Evolutionary conservation across 441 rosid species (phyloP).

Genomic region (Erysimum pusillum): DNA sequence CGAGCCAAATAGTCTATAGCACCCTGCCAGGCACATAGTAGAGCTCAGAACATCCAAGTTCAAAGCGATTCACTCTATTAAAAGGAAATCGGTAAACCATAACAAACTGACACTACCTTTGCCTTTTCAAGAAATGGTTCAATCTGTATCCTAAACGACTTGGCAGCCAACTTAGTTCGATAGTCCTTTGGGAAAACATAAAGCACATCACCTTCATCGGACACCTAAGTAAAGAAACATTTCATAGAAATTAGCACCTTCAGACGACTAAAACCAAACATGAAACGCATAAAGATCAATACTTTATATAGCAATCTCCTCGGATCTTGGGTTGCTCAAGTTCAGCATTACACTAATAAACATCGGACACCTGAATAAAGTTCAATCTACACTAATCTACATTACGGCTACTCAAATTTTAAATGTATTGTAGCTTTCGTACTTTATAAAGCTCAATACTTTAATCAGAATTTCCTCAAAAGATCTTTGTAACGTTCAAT

Average conservation of each 20-base stretch:
- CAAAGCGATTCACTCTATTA: background rate
- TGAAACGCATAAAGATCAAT: background rate
- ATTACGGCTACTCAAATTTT: background rate
- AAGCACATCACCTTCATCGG: conserved; percentile 96
- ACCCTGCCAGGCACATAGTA: conserved; percentile 59
- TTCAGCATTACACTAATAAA: too few relatives aligned
- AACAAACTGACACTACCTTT: conserved; percentile 61
- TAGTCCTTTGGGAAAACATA: conserved; percentile 86
- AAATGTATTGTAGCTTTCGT: background rate
- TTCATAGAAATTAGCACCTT: conserved; percentile 56
- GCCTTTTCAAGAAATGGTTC: conserved; percentile 87
- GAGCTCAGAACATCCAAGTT: conserved; percentile 28
- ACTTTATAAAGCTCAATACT: background rate
- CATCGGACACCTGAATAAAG: too few relatives aligned
- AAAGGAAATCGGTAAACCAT: background rate
- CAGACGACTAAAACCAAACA: conserved; percentile 36
- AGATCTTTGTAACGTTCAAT: too few relatives aligned
- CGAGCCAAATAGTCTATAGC: conserved; percentile 78
- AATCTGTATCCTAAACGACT: conserved; percentile 84
- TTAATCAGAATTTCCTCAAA: too few relatives aligned
- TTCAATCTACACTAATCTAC: background rate
- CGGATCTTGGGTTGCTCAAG: background rate
- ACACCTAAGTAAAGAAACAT: conserved; percentile 75
- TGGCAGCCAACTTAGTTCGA: conserved; percentile 82
- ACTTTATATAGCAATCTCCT: background rate